Base-by-base conservation (phyloP, 2,329 filamentous ascomycete genomes). In the Colletotrichum nymphaeae region DNA sequence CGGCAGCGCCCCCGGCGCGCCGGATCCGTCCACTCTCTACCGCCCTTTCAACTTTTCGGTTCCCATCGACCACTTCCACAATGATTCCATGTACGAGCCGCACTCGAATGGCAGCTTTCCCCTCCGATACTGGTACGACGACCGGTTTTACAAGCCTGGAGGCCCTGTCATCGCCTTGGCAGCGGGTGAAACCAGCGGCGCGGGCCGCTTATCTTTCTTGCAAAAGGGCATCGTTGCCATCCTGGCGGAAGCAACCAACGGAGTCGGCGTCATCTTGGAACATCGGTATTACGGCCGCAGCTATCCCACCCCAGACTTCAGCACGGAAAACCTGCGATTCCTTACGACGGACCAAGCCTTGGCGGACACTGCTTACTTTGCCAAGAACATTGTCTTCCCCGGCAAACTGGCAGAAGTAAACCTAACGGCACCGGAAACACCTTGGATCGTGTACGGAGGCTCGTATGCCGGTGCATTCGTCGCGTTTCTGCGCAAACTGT, bases 221-320 rank as follows among this genome's bases (percentile, higher is more conserved):
- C 90, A 95, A 76, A 94, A 97, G 80, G 95, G 95, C 66, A 93
- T 97, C 64, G 86, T 94, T 0, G 87, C 91, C 42, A 88, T 94
- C 75, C 86, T 97, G 26, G 89, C 92, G 2, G 85, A 92, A 76
- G 93, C 92, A 0, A 94, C 93, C 0, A 85, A 91, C 71, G 95
- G 95, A 1, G 77, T 97, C 28, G 94, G 92, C 4, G 93, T 97
- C 2, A 89, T 97, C 57, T 87, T 97, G 2, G 95, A 97, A 84
- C 95, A 97, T 79, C 90, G 95, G 30, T 97, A 97, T 85, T 97
- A 97, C 79, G 95, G 95, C 69, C 87, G 86, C 8, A 95, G 93
- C 79, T 91, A 92, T 64, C 94, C 94, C 0, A 89, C 90, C 0
- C 80, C 86, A 1, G 88, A 95, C 78, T 86, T 96, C 53, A 86